A percentile compares a stretch with the other conserved stretches of the same genome.
Evolutionary conservation across 768 basidiomycete genomes (phyloP).

Genomic region (Lyophyllum semitale): DNA sequence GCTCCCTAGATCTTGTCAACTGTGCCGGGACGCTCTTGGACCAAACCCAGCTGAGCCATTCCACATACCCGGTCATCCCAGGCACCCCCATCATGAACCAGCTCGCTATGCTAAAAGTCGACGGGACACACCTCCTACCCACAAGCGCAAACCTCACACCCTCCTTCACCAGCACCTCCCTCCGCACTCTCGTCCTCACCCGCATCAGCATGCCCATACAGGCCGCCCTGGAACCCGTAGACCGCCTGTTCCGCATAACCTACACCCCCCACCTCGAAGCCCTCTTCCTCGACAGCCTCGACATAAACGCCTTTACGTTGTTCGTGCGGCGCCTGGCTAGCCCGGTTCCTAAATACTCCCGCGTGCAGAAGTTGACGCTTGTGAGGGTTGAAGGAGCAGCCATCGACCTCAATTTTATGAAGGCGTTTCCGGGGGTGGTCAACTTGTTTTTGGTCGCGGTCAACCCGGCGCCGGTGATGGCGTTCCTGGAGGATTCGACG

Average conservation of each 20-base stretch:
- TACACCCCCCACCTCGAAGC: not conserved
- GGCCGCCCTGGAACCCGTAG: not conserved
- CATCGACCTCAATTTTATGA: not conserved
- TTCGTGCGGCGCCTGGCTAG: not conserved
- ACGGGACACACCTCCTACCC: conserved; percentile 3
- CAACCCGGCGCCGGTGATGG: not conserved
- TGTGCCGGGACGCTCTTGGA: conserved; percentile 10
- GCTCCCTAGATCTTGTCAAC: not conserved
- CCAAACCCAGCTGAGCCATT: conserved; percentile 7
- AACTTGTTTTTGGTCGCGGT: not conserved
- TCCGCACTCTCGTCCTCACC: conserved; percentile 1
- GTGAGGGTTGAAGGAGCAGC: not conserved
- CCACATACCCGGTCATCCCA: conserved; percentile 12
- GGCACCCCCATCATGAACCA: conserved; percentile 3
- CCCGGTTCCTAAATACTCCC: not conserved
- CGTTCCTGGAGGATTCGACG: not conserved
- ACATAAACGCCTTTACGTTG: not conserved
- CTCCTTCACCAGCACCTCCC: conserved; percentile 3
- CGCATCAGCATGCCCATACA: not conserved
- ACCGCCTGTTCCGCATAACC: not conserved
- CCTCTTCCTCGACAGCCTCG: not conserved
- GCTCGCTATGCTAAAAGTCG: not conserved
- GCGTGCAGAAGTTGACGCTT: not conserved
- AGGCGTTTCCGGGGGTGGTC: not conserved
- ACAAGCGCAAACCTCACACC: not conserved